Evolutionary conservation across 179 eudicot species (phyloP), one percentile per base, ranked within the genome.

Genomic region (Sideroxylon spinosum): DNA sequence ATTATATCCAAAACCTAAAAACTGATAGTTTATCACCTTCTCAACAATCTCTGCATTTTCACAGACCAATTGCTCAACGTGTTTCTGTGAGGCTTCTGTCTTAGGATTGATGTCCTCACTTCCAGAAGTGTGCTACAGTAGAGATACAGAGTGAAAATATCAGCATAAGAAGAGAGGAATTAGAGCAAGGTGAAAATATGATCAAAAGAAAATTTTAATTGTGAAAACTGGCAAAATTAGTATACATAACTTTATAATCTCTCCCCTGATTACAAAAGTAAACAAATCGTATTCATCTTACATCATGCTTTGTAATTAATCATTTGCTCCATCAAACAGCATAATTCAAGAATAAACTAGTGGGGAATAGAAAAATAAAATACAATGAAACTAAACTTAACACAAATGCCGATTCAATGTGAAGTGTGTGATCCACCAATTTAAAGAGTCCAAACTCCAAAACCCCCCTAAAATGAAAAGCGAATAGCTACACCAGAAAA

Each of bases 31-130:
- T 23, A 64, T 75, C 85, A 93, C 97, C 97, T 93, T 93, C 82
- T 86, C 96, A 64, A 88, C 94, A 76, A 90, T 90, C 80, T 91
- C 90, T 25, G 91, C 90, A 81, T 93, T 91, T 87, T 93, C 94
- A 60, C 79, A 44, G 56, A 87, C 81, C 86, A 93, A 76, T 81
- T 84, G 91, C 80, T 87, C 92, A 74, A 90, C 85, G 64, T 91
- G 83, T 46, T 84, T 76, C 74, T 68, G 85, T 44, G 90, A 84
- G 71, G 85, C 90, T 81, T 90, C 91, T 77, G 83, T 69, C 86
- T 90, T 81, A 83, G 83, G 68, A 79, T 81, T 86, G 71, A 84
- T 66, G 28, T 82, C 86, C 75, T 88, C 87, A 76, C 73, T 78
- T 81, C 80, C 88, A 64, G 85, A 69, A 28, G 64, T 77, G 62